Evolutionary conservation across 2,329 filamentous ascomycete genomes (phyloP).

Genomic region (Macrophomina tecta): DNA sequence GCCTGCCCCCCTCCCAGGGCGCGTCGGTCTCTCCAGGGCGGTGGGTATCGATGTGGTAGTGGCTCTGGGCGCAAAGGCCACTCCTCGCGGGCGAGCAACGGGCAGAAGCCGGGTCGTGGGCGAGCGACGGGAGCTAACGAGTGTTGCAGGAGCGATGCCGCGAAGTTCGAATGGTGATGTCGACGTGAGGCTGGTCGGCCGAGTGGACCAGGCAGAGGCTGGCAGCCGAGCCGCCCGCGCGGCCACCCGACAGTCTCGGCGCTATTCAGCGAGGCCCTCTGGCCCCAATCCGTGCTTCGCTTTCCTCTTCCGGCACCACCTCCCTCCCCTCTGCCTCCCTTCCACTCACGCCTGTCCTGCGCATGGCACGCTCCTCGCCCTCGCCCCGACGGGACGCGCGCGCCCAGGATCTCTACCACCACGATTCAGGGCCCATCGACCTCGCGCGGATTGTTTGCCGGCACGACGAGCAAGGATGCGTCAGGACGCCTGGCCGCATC

Average conservation of each 20-base stretch:
- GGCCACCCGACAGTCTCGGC: neutral
- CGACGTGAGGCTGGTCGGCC: neutral
- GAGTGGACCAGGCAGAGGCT: neutral
- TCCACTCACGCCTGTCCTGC: neutral
- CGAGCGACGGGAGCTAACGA: neutral
- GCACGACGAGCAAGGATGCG: too few species aligned
- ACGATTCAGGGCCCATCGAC: neutral
- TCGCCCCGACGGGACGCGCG: neutral
- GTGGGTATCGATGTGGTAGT: too few species aligned
- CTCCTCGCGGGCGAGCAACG: neutral
- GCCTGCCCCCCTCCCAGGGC: too few species aligned
- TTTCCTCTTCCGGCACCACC: slow-evolving; percentile 2
- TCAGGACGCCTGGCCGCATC: neutral
- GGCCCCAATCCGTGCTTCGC: neutral
- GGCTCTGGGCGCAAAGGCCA: too few species aligned
- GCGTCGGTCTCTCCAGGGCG: too few species aligned
- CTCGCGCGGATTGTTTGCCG: neutral
- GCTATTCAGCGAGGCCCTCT: neutral
- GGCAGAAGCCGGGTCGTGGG: neutral
- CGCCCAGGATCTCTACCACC: neutral
- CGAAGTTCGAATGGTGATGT: slow-evolving; percentile 9
- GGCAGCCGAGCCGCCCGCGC: neutral
- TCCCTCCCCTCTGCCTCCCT: neutral
- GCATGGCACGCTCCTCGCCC: neutral
- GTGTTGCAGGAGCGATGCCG: neutral